Base-by-base conservation (phyloP, 768 basidiomycete genomes). In the Auricularia heimuer region DNA sequence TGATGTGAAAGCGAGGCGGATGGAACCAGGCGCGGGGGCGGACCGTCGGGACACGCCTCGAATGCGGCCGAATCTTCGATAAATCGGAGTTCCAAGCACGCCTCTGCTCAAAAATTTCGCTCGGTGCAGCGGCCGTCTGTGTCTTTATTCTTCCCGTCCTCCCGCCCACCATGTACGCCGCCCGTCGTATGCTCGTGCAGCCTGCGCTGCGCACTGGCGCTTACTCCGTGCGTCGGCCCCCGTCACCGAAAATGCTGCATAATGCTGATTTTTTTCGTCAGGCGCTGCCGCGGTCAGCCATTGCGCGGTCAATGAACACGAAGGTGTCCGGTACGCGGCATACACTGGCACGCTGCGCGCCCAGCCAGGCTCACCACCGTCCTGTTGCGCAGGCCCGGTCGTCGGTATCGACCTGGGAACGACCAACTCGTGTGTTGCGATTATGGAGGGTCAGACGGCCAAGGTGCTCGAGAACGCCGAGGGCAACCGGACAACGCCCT, bases 401-500 rank as follows among this genome's bases (percentile, higher is more conserved):
- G 82, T 95, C 75, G 93, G 95, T 80, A 98, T 98, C 80, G 95
- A 98, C 80, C 82, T 98, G 81, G 95, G 94, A 47, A 93, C 91
- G 45, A 93, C 92, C 36, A 92, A 92, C 77, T 94, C 92, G 61
- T 94, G 91, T 75, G 92, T 94, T 65, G 86, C 90, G 61, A 83
- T 97, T 67, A 97, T 96, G 92, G 95, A 98, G 80, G 95, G 93
- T 70, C 88, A 96, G 80, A 89, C 87, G 42, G 85, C 95, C 62
- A 89, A 92, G 69, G 96, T 98, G 68, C 89, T 99, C 70, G 97
- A 98, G 79, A 98, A 98, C 80, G 81, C 95, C 4, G 96, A 98
- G 80, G 96, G 97, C 81, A 91, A 90, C 65, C 87, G 97, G 70
- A 98, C 97, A 68, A 99, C 97, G 16, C 97, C 97, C 2, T 99